These are phyloP conservation scores for Kazachstania bromeliacearum DNA, from an alignment of 805 yeast species.

Conservation along the genomic window DNA sequence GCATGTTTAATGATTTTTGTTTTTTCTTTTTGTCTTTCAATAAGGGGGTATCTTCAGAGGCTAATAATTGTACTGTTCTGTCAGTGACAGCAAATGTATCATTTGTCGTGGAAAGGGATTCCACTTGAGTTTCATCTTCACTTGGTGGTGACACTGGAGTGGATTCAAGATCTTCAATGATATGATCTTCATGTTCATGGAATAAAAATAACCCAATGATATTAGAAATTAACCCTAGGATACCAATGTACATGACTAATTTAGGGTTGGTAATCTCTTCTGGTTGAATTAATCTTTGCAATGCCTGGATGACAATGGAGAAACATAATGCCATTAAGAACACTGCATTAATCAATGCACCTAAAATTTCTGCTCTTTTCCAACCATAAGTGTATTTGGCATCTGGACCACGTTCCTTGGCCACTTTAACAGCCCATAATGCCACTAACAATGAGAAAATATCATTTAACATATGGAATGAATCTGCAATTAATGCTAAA, in stretches of 20 bases:
- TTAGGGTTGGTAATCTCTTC: conserved; percentile 71
- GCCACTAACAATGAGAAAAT: conserved; percentile 85
- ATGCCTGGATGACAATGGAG: conserved; percentile 84
- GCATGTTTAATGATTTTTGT: conserved; percentile 78
- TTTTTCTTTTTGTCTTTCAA: conserved; percentile 7
- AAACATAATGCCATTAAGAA: conserved; percentile 86
- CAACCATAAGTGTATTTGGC: conserved; percentile 95
- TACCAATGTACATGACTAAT: conserved; percentile 73
- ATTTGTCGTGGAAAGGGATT: neutral
- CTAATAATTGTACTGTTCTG: conserved; percentile 3
- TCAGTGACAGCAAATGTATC: conserved; percentile 13
- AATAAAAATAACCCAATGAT: conserved; percentile 75
- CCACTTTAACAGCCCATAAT: conserved; percentile 90
- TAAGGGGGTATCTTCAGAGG: conserved; percentile 2
- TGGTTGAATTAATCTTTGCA: conserved; percentile 80
- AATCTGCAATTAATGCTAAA: conserved; percentile 87
- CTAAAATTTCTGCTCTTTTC: conserved; percentile 95
- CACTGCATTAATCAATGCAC: conserved; percentile 91
- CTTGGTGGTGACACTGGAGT: conserved; percentile 7
- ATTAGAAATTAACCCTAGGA: conserved; percentile 75
- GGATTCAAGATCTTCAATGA: conserved; percentile 3
- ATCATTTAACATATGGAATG: conserved; percentile 96
- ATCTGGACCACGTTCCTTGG: conserved; percentile 72
- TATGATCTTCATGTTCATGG: conserved; percentile 45
- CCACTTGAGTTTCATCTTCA: neutral